Evolutionary conservation across 1,284 basidiomycete genomes (phyloP), one percentile per base, ranked within the genome.

Genomic region (Sporisorium reilianum): DNA sequence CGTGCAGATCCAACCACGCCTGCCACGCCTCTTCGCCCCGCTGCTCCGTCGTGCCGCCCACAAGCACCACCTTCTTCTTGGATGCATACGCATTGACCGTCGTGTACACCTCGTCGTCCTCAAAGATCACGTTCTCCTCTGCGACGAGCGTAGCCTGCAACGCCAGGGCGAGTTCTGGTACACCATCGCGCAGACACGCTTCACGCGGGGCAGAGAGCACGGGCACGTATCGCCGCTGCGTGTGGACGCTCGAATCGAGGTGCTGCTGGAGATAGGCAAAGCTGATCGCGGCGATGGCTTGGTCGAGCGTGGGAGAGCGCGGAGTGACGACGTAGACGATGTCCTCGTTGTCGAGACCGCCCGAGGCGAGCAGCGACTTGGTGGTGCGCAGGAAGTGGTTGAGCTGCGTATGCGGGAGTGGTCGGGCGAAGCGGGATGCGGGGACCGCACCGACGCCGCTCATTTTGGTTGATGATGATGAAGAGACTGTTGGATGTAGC

Each of bases 271-370:
- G 46, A 46, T 59, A 75, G 0, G 73, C 64, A 40, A 71, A 65
- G 5, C 25, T 38, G 20, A 71, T 59, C 1, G 73, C 68, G 11
- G 73, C 64, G 14, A 71, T 55, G 0, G 50, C 52, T 42, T 75
- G 73, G 46, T 75, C 73, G 16, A 75, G 30, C 0, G 61, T 71
- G 2, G 68, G 68, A 8, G 32, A 25, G 26, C 23, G 44, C 2
- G 68, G 41, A 12, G 73, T 75, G 32, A 64, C 20, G 44, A 75
- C 54, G 34, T 71, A 75, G 41, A 75, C 68, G 12, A 67, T 64
- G 59, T 75, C 67, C 16, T 75, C 72, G 56, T 67, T 70, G 30
- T 68, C 73, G n/a, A 71, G 42, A 18, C 53, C 64, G 10, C 68
- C 63, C 10, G 73, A 70, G 25, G 61, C 65, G 38, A 75, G 73